Conservation (phyloP, 2,329 filamentous ascomycete species). For the Byssothecium circinans region DNA sequence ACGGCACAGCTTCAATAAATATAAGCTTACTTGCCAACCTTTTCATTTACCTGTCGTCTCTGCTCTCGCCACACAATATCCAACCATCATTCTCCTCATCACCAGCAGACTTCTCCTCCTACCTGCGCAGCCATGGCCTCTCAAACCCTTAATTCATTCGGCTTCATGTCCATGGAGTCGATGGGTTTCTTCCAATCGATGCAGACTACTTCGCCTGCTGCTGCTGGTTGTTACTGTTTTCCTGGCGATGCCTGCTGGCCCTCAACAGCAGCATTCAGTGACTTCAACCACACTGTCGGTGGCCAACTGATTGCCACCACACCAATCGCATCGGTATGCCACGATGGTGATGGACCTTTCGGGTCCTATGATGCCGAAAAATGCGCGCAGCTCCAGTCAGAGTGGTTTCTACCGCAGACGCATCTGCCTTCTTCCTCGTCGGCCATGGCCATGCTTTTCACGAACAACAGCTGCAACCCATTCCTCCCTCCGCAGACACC, state of each 20-base stretch:
- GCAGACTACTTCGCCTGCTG: not conserved
- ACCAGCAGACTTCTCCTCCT: too few species aligned
- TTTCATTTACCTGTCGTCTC: too few species aligned
- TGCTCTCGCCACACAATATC: too few species aligned
- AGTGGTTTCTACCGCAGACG: not conserved
- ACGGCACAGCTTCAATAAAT: too few species aligned
- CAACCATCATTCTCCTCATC: too few species aligned
- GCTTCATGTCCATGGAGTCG: not conserved
- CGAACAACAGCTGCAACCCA: constrained; percentile 28
- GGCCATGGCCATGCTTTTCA: constrained; percentile 27
- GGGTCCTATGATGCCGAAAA: not conserved
- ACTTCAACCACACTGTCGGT: constrained; percentile 34
- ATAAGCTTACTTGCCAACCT: too few species aligned
- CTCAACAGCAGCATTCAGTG: constrained; percentile 16
- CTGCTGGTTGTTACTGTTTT: not conserved
- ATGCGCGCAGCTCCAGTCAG: not conserved
- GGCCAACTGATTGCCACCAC: constrained; percentile 37
- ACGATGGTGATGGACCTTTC: constrained; percentile 14
- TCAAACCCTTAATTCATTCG: not conserved
- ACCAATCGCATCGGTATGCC: constrained; percentile 37
- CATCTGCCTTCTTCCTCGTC: constrained; percentile 19
- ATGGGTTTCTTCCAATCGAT: not conserved
- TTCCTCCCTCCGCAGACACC: constrained; percentile 18
- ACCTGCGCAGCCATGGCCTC: not conserved
- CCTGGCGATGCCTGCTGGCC: constrained; percentile 3